A percentile compares a stretch with the other conserved stretches of the same genome.
phyloP scores from a whole-genome alignment of 2,329 filamentous ascomycete species.

The Passalora sequoiae region DNA sequence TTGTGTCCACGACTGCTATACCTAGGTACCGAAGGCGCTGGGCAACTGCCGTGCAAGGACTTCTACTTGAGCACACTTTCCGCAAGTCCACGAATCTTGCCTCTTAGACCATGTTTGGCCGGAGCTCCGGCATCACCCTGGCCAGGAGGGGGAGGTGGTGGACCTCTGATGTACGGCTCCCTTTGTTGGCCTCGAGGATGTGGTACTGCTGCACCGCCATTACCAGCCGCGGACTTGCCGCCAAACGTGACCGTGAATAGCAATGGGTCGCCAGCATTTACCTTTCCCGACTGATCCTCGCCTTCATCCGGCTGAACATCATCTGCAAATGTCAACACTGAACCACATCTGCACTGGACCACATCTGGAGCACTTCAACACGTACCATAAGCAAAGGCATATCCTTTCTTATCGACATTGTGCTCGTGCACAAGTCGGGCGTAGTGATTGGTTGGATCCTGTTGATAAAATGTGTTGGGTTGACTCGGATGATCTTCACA shows the following conservation, averaged over 20 bases:
- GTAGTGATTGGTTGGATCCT: conserved; percentile 51
- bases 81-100: conserved; percentile 11
- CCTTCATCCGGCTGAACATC: conserved; percentile 59
- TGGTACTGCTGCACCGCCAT: conserved; percentile 4
- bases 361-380: too few species aligned
- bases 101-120: conserved; percentile 4
- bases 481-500: conserved; percentile 37
- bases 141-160: conserved; percentile 16
- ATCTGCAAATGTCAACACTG: too few species aligned
- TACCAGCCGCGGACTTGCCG: conserved; percentile 15
- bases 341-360: too few species aligned
- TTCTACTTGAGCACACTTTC: conserved; percentile 7
- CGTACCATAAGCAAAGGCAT: conserved; percentile 52
- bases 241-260: conserved; percentile 35
- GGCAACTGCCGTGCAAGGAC: too few species aligned
- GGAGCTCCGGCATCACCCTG: not conserved
- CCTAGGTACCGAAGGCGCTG: too few species aligned
- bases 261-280: conserved; percentile 44
- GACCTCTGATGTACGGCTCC: conserved; percentile 12
- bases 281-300: conserved; percentile 51
- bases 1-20: too few species aligned
- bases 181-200: conserved; percentile 5
- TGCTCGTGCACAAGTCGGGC: conserved; percentile 56
- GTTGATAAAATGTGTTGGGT: conserved; percentile 32
- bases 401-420: conserved; percentile 57